Conservation (phyloP, 257 asterid species). For the Asclepias syriaca region DNA sequence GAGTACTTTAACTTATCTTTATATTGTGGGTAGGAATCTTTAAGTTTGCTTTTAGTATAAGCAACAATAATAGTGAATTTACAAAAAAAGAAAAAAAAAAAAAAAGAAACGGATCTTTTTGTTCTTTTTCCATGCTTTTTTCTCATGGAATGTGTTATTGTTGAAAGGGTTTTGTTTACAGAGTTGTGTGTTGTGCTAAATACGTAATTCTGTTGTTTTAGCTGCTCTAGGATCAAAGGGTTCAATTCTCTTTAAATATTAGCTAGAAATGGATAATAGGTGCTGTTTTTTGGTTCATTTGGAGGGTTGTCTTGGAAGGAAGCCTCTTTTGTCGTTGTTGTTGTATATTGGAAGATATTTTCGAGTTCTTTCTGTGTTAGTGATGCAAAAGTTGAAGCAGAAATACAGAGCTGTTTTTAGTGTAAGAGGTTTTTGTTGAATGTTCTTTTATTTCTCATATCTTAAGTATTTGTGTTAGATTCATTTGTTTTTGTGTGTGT, state of each 20-base stretch:
- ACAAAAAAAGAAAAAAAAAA: constrained; percentile 2
- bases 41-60: constrained; percentile 50
- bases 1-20: constrained; percentile 30
- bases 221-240: constrained; percentile 27
- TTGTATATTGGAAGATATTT: constrained; percentile 28
- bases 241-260: constrained; percentile 8
- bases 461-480: too few species aligned
- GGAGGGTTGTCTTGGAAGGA: constrained; percentile 34
- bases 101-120: constrained; percentile 21
- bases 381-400: constrained; percentile 44
- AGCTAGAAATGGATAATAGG: constrained; percentile 21
- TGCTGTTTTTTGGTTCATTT: constrained; percentile 32
- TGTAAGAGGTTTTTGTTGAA: constrained; percentile 37
- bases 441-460: background rate
- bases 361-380: constrained; percentile 24
- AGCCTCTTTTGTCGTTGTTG: constrained; percentile 30
- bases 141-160: constrained; percentile 20
- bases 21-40: constrained; percentile 42
- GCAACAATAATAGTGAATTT: constrained; percentile 39
- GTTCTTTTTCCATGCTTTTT: constrained; percentile 19
- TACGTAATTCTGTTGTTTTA: constrained; percentile 18
- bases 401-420: constrained; percentile 33
- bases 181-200: constrained; percentile 10
- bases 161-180: constrained; percentile 20
- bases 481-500: background rate